Conservation (phyloP, 805 yeast genomes). For the Pichia ethanolica region DNA sequence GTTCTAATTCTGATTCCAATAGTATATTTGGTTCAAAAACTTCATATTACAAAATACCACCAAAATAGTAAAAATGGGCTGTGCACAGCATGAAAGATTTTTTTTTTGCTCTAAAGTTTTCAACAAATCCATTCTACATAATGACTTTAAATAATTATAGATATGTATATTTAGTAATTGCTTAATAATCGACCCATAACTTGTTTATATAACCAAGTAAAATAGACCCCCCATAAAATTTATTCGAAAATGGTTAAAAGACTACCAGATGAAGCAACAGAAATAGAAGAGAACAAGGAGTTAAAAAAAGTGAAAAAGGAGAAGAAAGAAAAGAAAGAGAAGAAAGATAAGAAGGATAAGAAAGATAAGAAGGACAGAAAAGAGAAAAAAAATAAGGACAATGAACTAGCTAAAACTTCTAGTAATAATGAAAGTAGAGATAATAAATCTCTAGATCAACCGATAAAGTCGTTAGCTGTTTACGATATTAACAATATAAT, state of each 20-base stretch:
- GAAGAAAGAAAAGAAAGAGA: constrained; percentile 2
- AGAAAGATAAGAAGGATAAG: constrained; percentile 4
- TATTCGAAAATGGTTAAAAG: constrained; percentile 2
- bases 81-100: neutral
- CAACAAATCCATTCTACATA: no score
- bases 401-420: neutral
- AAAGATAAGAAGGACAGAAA: constrained; percentile 4
- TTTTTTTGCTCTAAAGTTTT: neutral
- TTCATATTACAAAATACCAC: constrained; percentile 17
- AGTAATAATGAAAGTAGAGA: neutral
- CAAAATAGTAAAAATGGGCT: neutral
- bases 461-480: constrained; percentile 5
- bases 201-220: no score
- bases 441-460: neutral
- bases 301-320: neutral
- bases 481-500: constrained; percentile 29
- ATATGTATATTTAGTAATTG: no score
- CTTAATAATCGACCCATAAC: no score
- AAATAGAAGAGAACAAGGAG: neutral
- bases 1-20: constrained; percentile 11
- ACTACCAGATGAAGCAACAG: neutral
- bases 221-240: neutral
- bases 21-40: constrained; percentile 28
- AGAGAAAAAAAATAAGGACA: neutral
- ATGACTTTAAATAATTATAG: no score